phyloP scores from a whole-genome alignment of 2,329 filamentous ascomycete genomes.

The Cladosporium sp. region DNA sequence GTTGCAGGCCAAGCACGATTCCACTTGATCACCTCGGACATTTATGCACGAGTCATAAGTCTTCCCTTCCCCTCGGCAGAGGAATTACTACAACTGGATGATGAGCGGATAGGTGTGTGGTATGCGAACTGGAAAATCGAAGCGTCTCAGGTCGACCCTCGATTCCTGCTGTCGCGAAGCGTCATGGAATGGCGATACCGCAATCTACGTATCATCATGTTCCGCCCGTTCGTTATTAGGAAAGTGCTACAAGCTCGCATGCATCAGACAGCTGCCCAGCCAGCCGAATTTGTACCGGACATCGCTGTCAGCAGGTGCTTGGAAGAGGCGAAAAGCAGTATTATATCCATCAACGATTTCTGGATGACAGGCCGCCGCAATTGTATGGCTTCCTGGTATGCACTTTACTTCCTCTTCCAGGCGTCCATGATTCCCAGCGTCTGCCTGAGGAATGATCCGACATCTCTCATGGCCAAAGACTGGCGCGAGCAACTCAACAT shows the following conservation, averaged over 20 bases:
- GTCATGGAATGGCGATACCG: conserved; percentile 43
- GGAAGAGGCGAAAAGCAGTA: conserved; percentile 39
- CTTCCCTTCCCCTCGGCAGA: conserved; percentile 39
- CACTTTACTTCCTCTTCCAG: conserved; percentile 49
- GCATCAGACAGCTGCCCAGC: neutral
- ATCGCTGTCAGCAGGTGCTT: conserved; percentile 37
- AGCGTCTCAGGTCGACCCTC: conserved; percentile 29
- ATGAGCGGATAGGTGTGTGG: conserved; percentile 39
- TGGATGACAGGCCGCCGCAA: conserved; percentile 38
- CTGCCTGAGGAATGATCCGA: conserved; percentile 43
- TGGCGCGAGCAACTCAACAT: conserved; percentile 42
- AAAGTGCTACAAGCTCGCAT: conserved; percentile 28
- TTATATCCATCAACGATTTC: conserved; percentile 37
- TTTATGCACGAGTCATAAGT: conserved; percentile 46
- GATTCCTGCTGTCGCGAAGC: conserved; percentile 39
- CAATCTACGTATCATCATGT: conserved; percentile 48
- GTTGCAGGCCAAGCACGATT: conserved; percentile 44
- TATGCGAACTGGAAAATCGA: conserved; percentile 34
- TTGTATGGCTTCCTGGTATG: conserved; percentile 44
- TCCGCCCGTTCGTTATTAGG: conserved; percentile 44
- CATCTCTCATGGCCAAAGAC: conserved; percentile 32
- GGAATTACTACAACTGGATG: conserved; percentile 41
- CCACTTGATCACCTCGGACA: conserved; percentile 42
- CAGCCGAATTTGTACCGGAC: conserved; percentile 15
- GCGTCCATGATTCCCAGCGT: conserved; percentile 47